Evolutionary conservation across 306 rosid genomes (phyloP).

Genomic region (Sophora flavescens): DNA sequence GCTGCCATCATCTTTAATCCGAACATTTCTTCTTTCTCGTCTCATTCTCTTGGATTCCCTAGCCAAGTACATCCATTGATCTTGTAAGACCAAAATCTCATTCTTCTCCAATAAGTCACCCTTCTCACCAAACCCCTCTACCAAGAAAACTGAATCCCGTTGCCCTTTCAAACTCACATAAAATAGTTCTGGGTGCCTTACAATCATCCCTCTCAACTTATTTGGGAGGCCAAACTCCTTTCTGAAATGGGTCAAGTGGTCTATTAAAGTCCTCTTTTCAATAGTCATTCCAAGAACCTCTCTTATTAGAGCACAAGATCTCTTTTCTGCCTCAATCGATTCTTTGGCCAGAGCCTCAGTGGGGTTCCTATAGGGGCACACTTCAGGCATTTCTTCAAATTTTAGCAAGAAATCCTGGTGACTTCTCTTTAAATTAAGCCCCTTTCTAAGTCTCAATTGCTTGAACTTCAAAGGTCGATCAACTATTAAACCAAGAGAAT

Average conservation of each 20-base stretch:
- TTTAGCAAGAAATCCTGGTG: constrained; percentile 80
- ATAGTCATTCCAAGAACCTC: constrained; percentile 81
- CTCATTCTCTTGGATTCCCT: constrained; percentile 81
- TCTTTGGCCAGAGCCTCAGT: constrained; percentile 55
- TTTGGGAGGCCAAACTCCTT: constrained; percentile 86
- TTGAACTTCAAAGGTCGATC: constrained; percentile 94
- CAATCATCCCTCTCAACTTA: constrained; percentile 84
- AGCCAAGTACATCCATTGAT: constrained; percentile 72
- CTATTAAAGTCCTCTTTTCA: constrained; percentile 86
- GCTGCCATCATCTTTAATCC: constrained; percentile 46
- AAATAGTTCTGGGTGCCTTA: constrained; percentile 90
- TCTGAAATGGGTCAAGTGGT: constrained; percentile 92
- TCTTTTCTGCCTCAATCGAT: constrained; percentile 86
- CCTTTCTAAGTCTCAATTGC: constrained; percentile 81
- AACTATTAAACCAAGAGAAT: constrained; percentile 67
- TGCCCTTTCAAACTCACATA: constrained; percentile 90
- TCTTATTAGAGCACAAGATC: constrained; percentile 84
- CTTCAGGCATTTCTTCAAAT: constrained; percentile 76
- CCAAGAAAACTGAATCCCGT: constrained; percentile 81
- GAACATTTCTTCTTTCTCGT: constrained; percentile 62
- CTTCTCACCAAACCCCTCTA: constrained; percentile 83
- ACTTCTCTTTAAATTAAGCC: constrained; percentile 78
- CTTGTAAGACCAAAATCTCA: constrained; percentile 57
- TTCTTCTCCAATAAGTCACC: constrained; percentile 78
- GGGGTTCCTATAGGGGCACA: constrained; percentile 75